These are phyloP conservation scores for Curvularia spicifera DNA, from an alignment of 2,329 filamentous ascomycete species.

Conservation along the genomic window DNA sequence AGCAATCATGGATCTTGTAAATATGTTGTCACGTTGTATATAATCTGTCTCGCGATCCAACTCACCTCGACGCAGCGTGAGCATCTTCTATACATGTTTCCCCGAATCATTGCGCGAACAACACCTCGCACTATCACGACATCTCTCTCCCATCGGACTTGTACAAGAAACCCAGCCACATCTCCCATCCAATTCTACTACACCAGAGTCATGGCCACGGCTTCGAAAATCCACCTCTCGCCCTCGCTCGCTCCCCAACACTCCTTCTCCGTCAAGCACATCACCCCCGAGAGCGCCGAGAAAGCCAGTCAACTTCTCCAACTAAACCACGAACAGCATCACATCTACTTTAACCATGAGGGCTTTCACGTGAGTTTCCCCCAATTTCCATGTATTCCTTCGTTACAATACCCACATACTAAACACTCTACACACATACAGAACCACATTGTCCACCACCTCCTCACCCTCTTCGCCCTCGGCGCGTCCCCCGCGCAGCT, in stretches of 20 bases:
- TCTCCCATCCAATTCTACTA: no score
- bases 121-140: not conserved
- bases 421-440: conserved; percentile 10
- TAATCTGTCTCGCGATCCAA: not conserved
- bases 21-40: not conserved
- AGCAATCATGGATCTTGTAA: no score
- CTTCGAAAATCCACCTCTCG: conserved; percentile 54
- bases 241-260: conserved; percentile 54
- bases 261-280: conserved; percentile 55
- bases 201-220: conserved; percentile 32
- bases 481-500: conserved; percentile 68
- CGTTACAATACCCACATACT: no score
- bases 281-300: conserved; percentile 65
- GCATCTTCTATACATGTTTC: conserved; percentile 3
- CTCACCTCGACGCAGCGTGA: not conserved
- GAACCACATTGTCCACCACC: conserved; percentile 79
- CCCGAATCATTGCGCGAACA: no score
- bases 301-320: conserved; percentile 74
- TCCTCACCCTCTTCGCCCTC: conserved; percentile 78
- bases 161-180: no score
- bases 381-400: no score
- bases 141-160: not conserved
- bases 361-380: conserved; percentile 69
- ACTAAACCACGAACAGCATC: conserved; percentile 73
- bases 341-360: conserved; percentile 78